Base-by-base conservation (phyloP, 1,284 basidiomycete genomes). In the Abortiporus biennis region DNA sequence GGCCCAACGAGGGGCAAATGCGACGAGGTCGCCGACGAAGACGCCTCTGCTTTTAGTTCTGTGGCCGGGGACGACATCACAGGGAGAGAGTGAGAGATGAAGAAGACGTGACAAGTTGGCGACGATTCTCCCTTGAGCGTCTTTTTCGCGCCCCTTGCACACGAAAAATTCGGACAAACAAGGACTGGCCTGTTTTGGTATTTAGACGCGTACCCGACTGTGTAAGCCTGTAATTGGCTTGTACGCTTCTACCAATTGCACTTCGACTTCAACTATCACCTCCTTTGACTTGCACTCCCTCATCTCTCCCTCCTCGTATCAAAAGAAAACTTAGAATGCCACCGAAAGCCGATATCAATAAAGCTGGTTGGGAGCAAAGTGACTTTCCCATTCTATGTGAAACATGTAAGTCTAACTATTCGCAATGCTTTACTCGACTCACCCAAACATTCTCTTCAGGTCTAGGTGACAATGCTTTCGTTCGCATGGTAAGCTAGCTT, bases 331-430 rank as follows among this genome's bases (percentile, higher is more conserved):
- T 4, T 6, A 40, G 13, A 11, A 52, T 52, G 47, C 50, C 47
- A 21, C 83, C 85, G 32, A 89, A 89, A 66, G 74, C 80, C 34
- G 88, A 92, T 59, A 81, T 92, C 48, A 92, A 92, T 70, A 92
- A 92, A 63, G 88, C 89, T 25, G 89, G 89, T 12, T 89, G 88
- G 84, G 91, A 94, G 57, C 82, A 87, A 64, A 86, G 85, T 59
- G 91, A 92, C 60, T 93, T 92, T 46, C 89, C 89, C 2, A 87
- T 91, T 60, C 77, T 92, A 16, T 89, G 92, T 65, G 83, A 96
- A 72, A 91, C 92, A 66, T 94, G 92, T 92, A 56, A 48, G 85
- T 64, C 27, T 36, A 16, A 43, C 16, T 20, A 16, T 19, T 31
- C 24, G 30, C 11, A 44, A 38, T 42, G 40, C 21, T 33, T 37